Evolutionary conservation across 306 rosid species (phyloP).

Genomic region (Betula pendula): DNA sequence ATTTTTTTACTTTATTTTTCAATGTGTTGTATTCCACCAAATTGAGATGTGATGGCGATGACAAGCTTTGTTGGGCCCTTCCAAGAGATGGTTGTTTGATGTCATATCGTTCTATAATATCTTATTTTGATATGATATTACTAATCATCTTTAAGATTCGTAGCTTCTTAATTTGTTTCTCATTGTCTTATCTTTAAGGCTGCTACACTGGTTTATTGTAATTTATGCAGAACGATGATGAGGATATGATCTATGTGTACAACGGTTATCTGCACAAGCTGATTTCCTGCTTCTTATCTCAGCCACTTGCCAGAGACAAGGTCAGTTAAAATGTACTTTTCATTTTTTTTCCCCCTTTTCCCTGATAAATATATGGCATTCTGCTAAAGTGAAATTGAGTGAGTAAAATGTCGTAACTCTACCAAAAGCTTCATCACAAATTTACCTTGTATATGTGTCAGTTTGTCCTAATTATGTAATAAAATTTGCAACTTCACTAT

Average conservation of each 20-base stretch:
- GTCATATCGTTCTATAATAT: no score
- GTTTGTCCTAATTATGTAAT: not conserved
- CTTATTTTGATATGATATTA: not conserved
- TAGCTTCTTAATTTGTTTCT: constrained; percentile 18
- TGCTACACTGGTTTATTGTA: constrained; percentile 7
- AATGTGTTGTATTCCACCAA: no score
- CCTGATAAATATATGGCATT: not conserved
- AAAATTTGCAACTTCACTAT: not conserved
- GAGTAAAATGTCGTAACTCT: not conserved
- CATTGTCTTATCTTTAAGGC: constrained; percentile 28
- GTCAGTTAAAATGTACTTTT: constrained; percentile 40
- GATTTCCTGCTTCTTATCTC: constrained; percentile 83
- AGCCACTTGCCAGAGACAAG: constrained; percentile 92
- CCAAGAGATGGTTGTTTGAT: no score
- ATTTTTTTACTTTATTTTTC: no score
- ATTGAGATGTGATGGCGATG: no score
- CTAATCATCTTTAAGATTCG: not conserved
- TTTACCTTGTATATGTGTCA: not conserved
- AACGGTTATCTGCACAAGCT: constrained; percentile 93
- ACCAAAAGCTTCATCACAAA: not conserved
- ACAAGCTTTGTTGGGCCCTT: no score
- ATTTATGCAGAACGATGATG: constrained; percentile 83
- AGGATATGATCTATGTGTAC: constrained; percentile 91
- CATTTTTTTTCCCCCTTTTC: not conserved
- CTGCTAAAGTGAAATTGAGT: not conserved